These are phyloP conservation scores for Ceratobasidium sp. DNA, from an alignment of 1,284 basidiomycete genomes.

Conservation along the genomic window DNA sequence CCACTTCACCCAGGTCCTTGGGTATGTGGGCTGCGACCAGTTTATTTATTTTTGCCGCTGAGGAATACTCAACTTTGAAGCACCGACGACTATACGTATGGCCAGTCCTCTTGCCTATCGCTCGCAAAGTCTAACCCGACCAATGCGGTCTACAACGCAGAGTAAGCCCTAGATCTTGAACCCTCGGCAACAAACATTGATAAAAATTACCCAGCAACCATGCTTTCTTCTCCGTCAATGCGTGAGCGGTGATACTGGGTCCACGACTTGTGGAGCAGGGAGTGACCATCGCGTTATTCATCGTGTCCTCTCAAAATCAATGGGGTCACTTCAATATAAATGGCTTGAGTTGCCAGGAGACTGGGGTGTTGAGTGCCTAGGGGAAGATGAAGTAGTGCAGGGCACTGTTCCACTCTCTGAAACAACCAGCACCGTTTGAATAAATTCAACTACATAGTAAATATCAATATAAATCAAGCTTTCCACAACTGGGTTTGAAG, in stretches of 20 bases:
- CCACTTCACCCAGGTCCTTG: conserved; percentile 45
- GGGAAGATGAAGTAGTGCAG: too few species aligned
- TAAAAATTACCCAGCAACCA: conserved; percentile 21
- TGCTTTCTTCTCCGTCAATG: conserved; percentile 42
- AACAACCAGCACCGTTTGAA: too few species aligned
- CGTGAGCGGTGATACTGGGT: background rate
- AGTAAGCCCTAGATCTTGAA: conserved; percentile 15
- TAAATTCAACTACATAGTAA: too few species aligned
- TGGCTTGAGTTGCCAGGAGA: background rate
- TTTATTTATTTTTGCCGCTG: background rate
- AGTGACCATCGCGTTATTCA: background rate
- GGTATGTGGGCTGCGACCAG: background rate
- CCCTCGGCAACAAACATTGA: background rate
- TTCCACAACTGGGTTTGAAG: too few species aligned
- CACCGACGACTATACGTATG: conserved; percentile 45
- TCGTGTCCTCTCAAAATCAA: background rate
- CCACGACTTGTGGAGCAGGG: background rate
- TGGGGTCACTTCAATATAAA: background rate
- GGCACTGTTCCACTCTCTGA: too few species aligned
- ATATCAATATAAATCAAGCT: too few species aligned
- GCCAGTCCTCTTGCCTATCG: conserved; percentile 40
- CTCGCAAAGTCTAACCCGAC: conserved; percentile 40
- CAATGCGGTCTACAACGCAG: conserved; percentile 44
- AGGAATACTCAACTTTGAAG: background rate
- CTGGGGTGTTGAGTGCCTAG: too few species aligned